Evolutionary conservation across 2,329 filamentous ascomycete species (phyloP), one percentile per base, ranked within the genome.

Genomic region (Penicillium sp.): DNA sequence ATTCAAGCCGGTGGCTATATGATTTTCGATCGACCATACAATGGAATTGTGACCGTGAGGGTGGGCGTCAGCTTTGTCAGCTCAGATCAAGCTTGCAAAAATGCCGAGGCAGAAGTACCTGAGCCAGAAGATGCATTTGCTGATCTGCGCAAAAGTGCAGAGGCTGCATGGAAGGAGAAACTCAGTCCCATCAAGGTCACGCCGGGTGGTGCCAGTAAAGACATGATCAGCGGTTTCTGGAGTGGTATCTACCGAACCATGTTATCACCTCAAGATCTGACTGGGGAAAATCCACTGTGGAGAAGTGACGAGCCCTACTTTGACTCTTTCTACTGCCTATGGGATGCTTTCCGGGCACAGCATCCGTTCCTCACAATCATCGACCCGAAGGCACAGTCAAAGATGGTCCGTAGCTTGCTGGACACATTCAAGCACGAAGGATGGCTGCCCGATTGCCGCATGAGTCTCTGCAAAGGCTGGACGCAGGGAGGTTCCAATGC

Each of bases 221-320:
- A 71, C 19, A 72, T 75, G 0, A 61, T 81, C 2, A 68, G 79
- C 40, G 78, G 65, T 21, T 84, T 87, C 55, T 86, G 82, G 72
- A 83, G 79, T 45, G 82, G 82, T 3, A 74, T 83, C 22, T 86
- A 86, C 61, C 72, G 82, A n/a, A 79, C 79, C 2, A 81, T 85
- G 78, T 77, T 85, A 49, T 81, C 78, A 45, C 83, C 83, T 3
- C 82, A 85, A 57, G 82, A 86, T 57, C 83, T 84, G 57, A 85
- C 83, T 0, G 81, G 81, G 1, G 83, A 87, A 62, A 87, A 86
- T 53, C 81, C 81, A 2, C 61, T 80, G 0, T 87, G 83, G 81
- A 57, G 76, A 2, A 81, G 76, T 35, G 70, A 69, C 2, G 82
- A 84, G 61, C 82, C 82, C 0, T 86, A 86, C 57, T 86, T 82